phyloP scores from a whole-genome alignment of 2,329 filamentous ascomycete species.

The Aspergillus tubingensis region DNA sequence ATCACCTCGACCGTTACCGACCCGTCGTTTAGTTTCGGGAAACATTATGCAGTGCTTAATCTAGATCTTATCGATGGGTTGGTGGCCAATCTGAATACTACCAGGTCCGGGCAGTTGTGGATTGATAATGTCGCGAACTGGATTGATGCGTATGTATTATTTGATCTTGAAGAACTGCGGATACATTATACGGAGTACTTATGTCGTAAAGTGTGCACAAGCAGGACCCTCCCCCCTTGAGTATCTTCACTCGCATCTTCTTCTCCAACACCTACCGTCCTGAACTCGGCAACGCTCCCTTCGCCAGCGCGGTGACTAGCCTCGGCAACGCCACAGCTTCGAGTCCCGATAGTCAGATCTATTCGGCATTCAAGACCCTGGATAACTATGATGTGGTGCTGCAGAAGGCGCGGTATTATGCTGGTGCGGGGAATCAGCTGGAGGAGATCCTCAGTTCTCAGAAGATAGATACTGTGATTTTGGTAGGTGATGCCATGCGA shows the following conservation, averaged over 20 bases:
- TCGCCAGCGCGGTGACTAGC: neutral
- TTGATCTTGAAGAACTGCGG: neutral
- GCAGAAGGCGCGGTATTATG: slow-evolving; percentile 9
- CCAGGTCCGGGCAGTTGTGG: neutral
- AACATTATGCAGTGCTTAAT: slow-evolving; percentile 3
- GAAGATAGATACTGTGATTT: slow-evolving; percentile 2
- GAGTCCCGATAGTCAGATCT: neutral
- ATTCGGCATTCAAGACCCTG: neutral
- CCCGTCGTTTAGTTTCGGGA: neutral
- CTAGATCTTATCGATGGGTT: neutral
- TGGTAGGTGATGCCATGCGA: neutral
- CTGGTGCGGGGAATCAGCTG: slow-evolving; percentile 9
- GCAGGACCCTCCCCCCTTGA: slow-evolving; percentile 2
- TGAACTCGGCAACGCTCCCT: slow-evolving; percentile 1
- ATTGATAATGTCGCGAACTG: neutral
- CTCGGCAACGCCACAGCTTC: slow-evolving; percentile 7
- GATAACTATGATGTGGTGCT: slow-evolving; percentile 6
- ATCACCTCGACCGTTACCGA: neutral
- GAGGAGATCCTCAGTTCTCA: slow-evolving; percentile 6
- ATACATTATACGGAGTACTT: neutral
- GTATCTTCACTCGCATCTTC: slow-evolving; percentile 10
- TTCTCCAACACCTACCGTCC: slow-evolving; percentile 1
- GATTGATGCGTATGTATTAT: neutral
- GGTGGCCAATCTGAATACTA: neutral
- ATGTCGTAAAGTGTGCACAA: neutral